Percentiles rank a stretch among this genome's conserved stretches.
These are phyloP conservation scores for Sinapis alba DNA, from an alignment of 441 rosid genomes.

Conservation along the genomic window DNA sequence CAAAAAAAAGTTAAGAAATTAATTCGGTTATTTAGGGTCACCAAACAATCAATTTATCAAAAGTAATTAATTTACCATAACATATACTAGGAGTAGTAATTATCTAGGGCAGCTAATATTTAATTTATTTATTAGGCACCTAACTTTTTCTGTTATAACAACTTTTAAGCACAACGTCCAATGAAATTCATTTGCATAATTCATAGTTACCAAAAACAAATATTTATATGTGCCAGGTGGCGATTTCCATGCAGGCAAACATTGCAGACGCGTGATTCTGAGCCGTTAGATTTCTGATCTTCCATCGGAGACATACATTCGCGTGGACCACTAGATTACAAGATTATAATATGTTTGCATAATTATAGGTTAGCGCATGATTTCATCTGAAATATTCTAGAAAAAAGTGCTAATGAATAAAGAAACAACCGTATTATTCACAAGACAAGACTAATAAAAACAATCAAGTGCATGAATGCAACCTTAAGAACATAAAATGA, in stretches of 20 bases:
- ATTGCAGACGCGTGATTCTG: conserved; percentile 26
- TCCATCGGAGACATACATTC: conserved; percentile 33
- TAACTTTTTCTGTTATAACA: conserved; percentile 33
- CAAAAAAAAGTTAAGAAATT: neutral
- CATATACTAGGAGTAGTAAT: too few species aligned
- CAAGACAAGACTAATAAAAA: neutral
- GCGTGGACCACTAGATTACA: conserved; percentile 35
- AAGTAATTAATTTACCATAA: conserved; percentile 1
- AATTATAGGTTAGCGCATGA: conserved; percentile 26
- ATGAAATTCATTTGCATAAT: conserved; percentile 2
- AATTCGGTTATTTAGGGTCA: conserved; percentile 28
- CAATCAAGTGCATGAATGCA: neutral
- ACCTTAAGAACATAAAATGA: neutral
- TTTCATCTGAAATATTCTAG: conserved; percentile 18
- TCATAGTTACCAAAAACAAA: neutral
- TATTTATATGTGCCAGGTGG: conserved; percentile 22
- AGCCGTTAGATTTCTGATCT: conserved; percentile 23
- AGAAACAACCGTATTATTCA: neutral
- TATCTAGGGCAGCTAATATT: neutral
- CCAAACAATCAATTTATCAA: conserved; percentile 25
- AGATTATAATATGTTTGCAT: conserved; percentile 24
- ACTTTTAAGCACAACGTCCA: conserved; percentile 22
- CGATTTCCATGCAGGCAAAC: conserved; percentile 26
- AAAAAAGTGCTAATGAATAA: neutral
- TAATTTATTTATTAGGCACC: neutral